Percentiles rank a stretch among this genome's conserved stretches.
Conservation (phyloP, 169 alveolate species). For the Eimeria maxima region DNA sequence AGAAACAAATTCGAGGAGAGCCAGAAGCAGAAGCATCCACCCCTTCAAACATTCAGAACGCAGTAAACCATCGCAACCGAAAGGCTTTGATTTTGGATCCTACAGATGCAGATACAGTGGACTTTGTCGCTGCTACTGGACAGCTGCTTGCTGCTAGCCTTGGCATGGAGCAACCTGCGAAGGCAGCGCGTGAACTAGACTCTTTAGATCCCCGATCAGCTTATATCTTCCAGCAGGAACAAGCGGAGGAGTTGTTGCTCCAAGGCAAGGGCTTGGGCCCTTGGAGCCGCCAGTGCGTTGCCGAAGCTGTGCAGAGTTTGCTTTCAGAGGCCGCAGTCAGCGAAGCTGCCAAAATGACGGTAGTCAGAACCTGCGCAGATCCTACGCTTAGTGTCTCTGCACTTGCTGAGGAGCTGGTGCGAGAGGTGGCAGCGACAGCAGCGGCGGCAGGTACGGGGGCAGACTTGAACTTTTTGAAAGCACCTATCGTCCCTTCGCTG, state of each 20-base stretch:
- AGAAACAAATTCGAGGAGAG: not conserved
- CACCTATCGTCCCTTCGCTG: not conserved
- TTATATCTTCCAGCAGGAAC: constrained; percentile 34
- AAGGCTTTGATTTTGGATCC: not conserved
- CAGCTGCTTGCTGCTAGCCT: constrained; percentile 68
- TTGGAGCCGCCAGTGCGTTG: constrained; percentile 66
- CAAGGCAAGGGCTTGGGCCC: constrained; percentile 61
- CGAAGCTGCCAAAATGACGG: not conserved
- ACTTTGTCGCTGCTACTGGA: constrained; percentile 40
- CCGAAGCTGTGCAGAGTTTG: constrained; percentile 39
- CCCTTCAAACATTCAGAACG: not conserved
- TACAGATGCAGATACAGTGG: constrained; percentile 59
- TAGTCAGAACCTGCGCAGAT: not conserved
- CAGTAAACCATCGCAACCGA: not conserved
- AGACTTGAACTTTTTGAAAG: too few relatives aligned
- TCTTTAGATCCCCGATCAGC: not conserved
- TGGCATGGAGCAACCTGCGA: constrained; percentile 3
- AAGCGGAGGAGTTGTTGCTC: constrained; percentile 45
- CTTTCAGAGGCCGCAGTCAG: not conserved
- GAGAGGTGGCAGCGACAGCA: not conserved
- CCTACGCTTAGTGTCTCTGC: not conserved
- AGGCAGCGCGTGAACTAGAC: not conserved
- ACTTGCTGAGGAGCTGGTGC: constrained; percentile 55
- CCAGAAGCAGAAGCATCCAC: not conserved
- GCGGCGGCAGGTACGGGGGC: not conserved